phyloP scores from a whole-genome alignment of 1,284 basidiomycete genomes.

The Heterobasidion occidentale region DNA sequence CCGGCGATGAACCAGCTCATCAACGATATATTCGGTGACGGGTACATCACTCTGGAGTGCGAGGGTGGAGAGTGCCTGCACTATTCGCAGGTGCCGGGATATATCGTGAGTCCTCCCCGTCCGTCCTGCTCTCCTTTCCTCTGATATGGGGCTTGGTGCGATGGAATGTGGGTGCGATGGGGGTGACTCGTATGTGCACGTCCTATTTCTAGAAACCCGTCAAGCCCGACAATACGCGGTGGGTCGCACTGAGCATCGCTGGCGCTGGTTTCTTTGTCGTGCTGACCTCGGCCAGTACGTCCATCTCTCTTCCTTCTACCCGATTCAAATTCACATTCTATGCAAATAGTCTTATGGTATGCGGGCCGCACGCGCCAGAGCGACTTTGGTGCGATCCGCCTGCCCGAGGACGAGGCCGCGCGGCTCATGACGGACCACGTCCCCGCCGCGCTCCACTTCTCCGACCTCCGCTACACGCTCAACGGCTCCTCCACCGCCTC shows the following conservation, averaged over 20 bases:
- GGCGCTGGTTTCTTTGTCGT: constrained; percentile 69
- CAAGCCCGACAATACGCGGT: constrained; percentile 72
- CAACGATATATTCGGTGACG: constrained; percentile 88
- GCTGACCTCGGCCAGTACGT: constrained; percentile 42
- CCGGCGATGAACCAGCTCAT: constrained; percentile 96
- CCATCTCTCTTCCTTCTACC: background rate
- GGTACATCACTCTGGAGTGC: constrained; percentile 83
- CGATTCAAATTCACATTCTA: background rate
- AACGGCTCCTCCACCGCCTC: too few species aligned
- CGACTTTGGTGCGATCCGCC: constrained; percentile 71
- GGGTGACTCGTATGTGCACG: too few species aligned
- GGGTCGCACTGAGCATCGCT: constrained; percentile 81
- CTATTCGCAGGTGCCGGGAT: constrained; percentile 91
- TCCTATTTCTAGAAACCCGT: constrained; percentile 46
- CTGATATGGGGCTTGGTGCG: too few species aligned
- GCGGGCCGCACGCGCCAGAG: constrained; percentile 65
- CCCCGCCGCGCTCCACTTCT: constrained; percentile 87
- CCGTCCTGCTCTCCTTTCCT: too few species aligned
- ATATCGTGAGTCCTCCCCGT: constrained; percentile 43
- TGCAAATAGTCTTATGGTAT: constrained; percentile 84
- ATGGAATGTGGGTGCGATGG: too few species aligned
- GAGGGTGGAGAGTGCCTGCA: constrained; percentile 91
- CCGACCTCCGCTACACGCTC: constrained; percentile 75
- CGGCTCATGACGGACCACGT: constrained; percentile 92
- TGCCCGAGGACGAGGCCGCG: constrained; percentile 76